Base-by-base conservation (phyloP, 176 grass and related monocot genomes). In the Pontederia paniculata region DNA sequence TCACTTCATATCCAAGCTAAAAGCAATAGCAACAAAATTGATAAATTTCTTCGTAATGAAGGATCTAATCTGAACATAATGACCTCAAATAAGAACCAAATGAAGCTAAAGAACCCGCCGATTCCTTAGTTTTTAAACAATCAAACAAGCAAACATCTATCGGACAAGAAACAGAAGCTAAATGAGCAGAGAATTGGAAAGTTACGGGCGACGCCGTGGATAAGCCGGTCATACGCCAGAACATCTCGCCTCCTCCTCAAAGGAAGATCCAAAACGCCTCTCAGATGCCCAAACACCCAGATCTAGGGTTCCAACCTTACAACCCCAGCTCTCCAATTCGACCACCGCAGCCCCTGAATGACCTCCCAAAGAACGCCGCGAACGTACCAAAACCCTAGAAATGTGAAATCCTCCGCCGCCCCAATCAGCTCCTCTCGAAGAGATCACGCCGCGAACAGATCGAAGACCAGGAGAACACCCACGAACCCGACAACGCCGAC, bases 201-300 rank as follows among this genome's bases (percentile, higher is more conserved):
- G 65, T 59, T 66, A 80, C 78, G 11, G 78, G 78, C 42, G 78
- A 80, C 46, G 71, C 50, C 50, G 72, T 63, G 14, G 71, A 74
- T 11, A 80, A 59, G 25, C 70, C 71, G 13, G 71, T 70, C 78
- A 80, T 80, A 49, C 78, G 78, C 78, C 78, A 80, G 41, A 80
- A 80, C 78, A 80, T 80, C 65, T 80, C 74, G 58, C n/a, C 57
- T 19, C 52, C 49, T 12, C 68, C 22, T 17, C 9, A 54, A 17
- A 11, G 57, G 45, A 28, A 69, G 55, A 74, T 62, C 44, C 48
- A 42, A 44, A 80, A 23, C 18, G 15, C 47, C 23, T 17, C 14
- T 23, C 23, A 1, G 62, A 52, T 47, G 21, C 45, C 66, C 47
- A 28, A 21, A 22, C 66, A 21, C 54, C n/a, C 71, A 66, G 76